Percentiles rank a stretch among this genome's conserved stretches.
These are phyloP conservation scores for Staphylotrichum longicolle DNA, from an alignment of 495 filamentous ascomycete species.

Conservation along the genomic window DNA sequence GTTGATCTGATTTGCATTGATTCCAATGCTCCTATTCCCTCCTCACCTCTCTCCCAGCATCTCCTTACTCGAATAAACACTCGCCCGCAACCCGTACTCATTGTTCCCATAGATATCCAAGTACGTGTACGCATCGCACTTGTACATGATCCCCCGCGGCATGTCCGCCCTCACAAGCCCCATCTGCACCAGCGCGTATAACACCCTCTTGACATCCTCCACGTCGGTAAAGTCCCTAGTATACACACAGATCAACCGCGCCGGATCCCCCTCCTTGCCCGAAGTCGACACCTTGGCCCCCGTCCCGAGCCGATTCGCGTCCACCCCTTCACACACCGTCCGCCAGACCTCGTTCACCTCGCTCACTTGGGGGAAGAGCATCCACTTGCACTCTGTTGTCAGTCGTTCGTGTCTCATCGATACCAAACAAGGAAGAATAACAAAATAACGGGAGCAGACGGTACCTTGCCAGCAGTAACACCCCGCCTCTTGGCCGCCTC, in stretches of 20 bases:
- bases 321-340: constrained; percentile 4
- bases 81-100: constrained; percentile 8
- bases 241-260: constrained; percentile 10
- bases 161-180: not conserved
- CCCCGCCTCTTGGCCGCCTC: not conserved
- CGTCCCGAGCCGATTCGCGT: not conserved
- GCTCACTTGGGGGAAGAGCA: not conserved
- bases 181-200: constrained; percentile 3
- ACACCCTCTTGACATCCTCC: constrained; percentile 9
- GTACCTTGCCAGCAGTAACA: not conserved
- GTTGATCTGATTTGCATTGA: too few species aligned
- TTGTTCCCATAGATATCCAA: constrained; percentile 7
- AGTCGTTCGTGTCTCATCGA: too few species aligned
- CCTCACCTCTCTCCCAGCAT: not conserved
- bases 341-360: constrained; percentile 14
- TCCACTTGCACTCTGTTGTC: not conserved
- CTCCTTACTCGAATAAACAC: constrained; percentile 4
- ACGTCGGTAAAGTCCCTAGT: constrained; percentile 11
- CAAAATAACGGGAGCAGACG: too few species aligned
- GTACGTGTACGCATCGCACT: constrained; percentile 16
- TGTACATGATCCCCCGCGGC: constrained; percentile 3
- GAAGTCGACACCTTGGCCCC: constrained; percentile 7
- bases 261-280: not conserved
- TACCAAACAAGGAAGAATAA: too few species aligned
- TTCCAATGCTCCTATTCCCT: too few species aligned